Evolutionary conservation across 495 filamentous ascomycete species (phyloP), one percentile per base, ranked within the genome.

Genomic region (Staphylotrichum tortipilum): DNA sequence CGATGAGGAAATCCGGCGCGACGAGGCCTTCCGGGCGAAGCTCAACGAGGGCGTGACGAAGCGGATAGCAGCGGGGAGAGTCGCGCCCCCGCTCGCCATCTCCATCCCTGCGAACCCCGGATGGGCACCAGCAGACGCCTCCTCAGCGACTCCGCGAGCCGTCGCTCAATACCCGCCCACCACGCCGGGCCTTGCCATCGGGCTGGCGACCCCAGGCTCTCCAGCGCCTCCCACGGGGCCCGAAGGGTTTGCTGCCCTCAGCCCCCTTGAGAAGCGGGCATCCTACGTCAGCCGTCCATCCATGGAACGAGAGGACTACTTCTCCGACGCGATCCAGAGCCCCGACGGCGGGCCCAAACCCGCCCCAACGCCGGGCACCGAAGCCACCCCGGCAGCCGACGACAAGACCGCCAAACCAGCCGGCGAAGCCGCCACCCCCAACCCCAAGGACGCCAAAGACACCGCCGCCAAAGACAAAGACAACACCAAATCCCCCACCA

Each of bases 1-100:
- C 36, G 85, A 91, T 50, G 88, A 94, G 64, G 86, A 96, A 66
- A 84, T 94, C 54, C 77, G 77, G 47, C 81, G 87, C 29, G 92
- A 98, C 60, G 79, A 82, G 59, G 67, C 68, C 8, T 85, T 85
- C 62, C 79, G 94, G 26, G 72, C 78, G 28, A 70, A 77, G 39
- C 73, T 92, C 10, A 74, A 86, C 18, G 72, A 80, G 8, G 73
- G 72, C 40, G 78, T 77, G 10, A 73, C 79, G 44, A 82, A 84
- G 54, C 63, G 72, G 24, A 68, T 71, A 42, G 75, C 70, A 29
- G 56, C 73, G 8, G 75, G 75, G 30, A 74, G 81, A 19, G 44
- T 66, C 4, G 78, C 81, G 55, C 74, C 79, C 2, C 82, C 85
- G 0, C 68, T 69, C 17, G 81, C 79, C n/a, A 86, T 91, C 49